These are phyloP conservation scores for Eimeria zaria DNA, from an alignment of 169 alveolate genomes.

Conservation along the genomic window DNA sequence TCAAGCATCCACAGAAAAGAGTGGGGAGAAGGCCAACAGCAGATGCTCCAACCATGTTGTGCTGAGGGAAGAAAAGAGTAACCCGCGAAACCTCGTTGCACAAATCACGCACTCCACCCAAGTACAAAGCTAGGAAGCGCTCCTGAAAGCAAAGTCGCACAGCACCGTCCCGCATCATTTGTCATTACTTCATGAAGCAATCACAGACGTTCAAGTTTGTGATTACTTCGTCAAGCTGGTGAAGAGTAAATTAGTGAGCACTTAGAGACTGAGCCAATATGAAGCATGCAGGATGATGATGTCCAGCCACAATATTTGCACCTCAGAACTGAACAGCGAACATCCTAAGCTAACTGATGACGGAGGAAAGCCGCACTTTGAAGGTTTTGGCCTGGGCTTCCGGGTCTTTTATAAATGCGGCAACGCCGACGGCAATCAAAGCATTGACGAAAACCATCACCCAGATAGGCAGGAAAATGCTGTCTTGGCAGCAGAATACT, in stretches of 20 bases:
- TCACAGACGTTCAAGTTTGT: too few species aligned
- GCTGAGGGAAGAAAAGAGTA: constrained; percentile 63
- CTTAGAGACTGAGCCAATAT: background rate
- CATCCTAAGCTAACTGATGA: too few species aligned
- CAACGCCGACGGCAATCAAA: constrained; percentile 41
- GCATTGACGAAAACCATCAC: constrained; percentile 54
- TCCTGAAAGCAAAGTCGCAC: constrained; percentile 45
- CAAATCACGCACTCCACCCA: constrained; percentile 65
- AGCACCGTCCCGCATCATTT: too few species aligned
- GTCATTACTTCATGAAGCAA: too few species aligned
- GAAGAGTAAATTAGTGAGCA: background rate
- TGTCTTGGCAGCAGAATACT: constrained; percentile 47
- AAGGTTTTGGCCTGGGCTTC: constrained; percentile 70
- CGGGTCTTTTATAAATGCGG: constrained; percentile 51
- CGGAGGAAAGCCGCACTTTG: background rate
- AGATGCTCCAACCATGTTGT: constrained; percentile 14
- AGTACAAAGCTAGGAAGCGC: constrained; percentile 65
- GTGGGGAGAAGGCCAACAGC: constrained; percentile 32
- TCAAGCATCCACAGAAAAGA: constrained; percentile 45
- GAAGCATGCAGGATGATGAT: background rate
- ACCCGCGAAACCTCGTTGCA: constrained; percentile 58
- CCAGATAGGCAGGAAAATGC: constrained; percentile 45
- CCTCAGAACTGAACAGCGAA: background rate
- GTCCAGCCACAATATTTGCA: background rate
- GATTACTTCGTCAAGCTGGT: too few species aligned